Evolutionary conservation across 768 basidiomycete genomes (phyloP).

Genomic region (Kwoniella dejecticola): DNA sequence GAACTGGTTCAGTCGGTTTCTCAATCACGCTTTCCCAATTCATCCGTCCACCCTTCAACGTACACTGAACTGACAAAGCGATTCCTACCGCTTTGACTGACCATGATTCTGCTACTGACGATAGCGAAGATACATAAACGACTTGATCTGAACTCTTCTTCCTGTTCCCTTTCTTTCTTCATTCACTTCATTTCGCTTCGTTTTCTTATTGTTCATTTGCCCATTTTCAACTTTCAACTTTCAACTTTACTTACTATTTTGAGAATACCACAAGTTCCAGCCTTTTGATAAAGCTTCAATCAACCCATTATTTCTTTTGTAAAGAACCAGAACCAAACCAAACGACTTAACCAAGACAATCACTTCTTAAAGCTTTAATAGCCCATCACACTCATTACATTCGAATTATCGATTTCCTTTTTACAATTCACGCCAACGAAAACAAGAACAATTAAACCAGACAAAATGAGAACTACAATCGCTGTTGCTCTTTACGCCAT

Average conservation of each 20-base stretch:
- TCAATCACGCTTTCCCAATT: background rate
- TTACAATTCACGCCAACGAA: background rate
- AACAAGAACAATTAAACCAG: slow-evolving; percentile 3
- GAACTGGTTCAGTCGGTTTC: slow-evolving; percentile 2
- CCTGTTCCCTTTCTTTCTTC: background rate
- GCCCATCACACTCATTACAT: slow-evolving; percentile 19
- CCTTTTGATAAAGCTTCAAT: slow-evolving; percentile 18
- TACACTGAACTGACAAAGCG: too few species aligned
- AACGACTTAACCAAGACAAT: background rate
- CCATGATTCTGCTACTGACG: too few species aligned
- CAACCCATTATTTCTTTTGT: slow-evolving; percentile 19
- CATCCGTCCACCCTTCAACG: too few species aligned
- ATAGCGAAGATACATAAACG: slow-evolving; percentile 8
- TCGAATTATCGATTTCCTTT: slow-evolving; percentile 3
- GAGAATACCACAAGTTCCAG: slow-evolving; percentile 21
- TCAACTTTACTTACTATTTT: background rate
- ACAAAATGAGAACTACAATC: slow-evolving; percentile 41
- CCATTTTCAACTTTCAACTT: background rate
- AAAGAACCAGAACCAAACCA: slow-evolving; percentile 18
- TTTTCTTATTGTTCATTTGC: slow-evolving; percentile 11
- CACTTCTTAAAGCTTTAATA: slow-evolving; percentile 10
- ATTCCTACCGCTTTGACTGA: too few species aligned
- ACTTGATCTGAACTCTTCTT: background rate
- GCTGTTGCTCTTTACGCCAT: slow-evolving; percentile 31
- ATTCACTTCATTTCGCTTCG: background rate